Evolutionary conservation across 169 alveolate genomes (phyloP).

Genomic region (Cryptosporidium sp.): DNA sequence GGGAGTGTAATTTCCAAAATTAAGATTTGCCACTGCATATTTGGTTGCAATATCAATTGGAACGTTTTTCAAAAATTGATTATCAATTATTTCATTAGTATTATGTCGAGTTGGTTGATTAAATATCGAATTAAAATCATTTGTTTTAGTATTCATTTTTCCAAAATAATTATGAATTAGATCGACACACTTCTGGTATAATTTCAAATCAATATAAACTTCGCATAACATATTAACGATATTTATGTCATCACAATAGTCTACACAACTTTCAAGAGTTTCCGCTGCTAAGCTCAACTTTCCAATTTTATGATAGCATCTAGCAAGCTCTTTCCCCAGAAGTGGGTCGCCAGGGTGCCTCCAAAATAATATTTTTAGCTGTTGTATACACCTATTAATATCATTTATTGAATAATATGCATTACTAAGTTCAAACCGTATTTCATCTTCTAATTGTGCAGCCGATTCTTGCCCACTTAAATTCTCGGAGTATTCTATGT

Average conservation of each 20-base stretch:
- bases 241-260: slow-evolving; percentile 21
- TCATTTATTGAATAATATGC: slow-evolving; percentile 46
- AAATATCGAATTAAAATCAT: neutral
- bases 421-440: slow-evolving; percentile 67
- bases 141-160: neutral
- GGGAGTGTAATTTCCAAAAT: slow-evolving; percentile 25
- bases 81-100: neutral
- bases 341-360: slow-evolving; percentile 75
- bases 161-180: slow-evolving; percentile 41
- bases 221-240: slow-evolving; percentile 65
- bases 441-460: slow-evolving; percentile 69
- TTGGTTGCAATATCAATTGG: slow-evolving; percentile 68
- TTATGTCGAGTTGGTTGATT: neutral
- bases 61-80: neutral
- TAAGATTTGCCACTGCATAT: slow-evolving; percentile 55
- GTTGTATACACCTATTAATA: slow-evolving; percentile 59
- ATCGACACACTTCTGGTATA: slow-evolving; percentile 52
- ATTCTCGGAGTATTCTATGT: slow-evolving; percentile 17
- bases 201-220: slow-evolving; percentile 59
- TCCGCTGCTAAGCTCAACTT: slow-evolving; percentile 63
- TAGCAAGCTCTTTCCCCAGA: slow-evolving; percentile 73
- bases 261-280: slow-evolving; percentile 65
- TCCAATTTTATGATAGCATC: slow-evolving; percentile 72
- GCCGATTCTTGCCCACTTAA: slow-evolving; percentile 38
- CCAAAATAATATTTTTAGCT: slow-evolving; percentile 62